Percentiles rank a stretch among this genome's conserved stretches.
These are phyloP conservation scores for Sporisorium reilianum DNA, from an alignment of 1,284 basidiomycete species.

Conservation along the genomic window DNA sequence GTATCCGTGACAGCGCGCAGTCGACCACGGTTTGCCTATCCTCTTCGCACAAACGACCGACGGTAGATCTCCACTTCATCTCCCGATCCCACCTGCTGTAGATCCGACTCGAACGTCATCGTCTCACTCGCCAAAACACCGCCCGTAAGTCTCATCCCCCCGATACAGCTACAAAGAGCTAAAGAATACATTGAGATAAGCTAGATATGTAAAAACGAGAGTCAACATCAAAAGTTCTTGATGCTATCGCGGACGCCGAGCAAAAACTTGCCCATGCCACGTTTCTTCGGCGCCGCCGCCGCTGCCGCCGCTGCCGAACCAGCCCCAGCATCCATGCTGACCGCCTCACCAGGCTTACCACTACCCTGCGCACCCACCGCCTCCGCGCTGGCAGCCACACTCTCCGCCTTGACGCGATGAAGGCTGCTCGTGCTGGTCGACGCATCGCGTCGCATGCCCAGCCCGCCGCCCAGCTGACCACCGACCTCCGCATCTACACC, in stretches of 20 bases:
- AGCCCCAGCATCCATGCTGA: not conserved
- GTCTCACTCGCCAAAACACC: no score
- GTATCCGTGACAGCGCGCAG: no score
- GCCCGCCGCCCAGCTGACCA: not conserved
- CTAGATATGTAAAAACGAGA: not conserved
- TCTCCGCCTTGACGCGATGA: constrained; percentile 8
- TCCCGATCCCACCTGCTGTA: no score
- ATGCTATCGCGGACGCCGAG: constrained; percentile 47
- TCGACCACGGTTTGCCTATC: no score
- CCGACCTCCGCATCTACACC: not conserved
- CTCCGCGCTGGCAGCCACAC: not conserved
- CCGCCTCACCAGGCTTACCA: constrained; percentile 9
- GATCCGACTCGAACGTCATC: no score
- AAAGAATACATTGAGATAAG: constrained; percentile 9
- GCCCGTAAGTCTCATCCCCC: no score
- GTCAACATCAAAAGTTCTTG: constrained; percentile 35
- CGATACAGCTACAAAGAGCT: no score
- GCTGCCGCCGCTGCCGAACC: constrained; percentile 6
- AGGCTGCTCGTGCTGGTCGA: constrained; percentile 43
- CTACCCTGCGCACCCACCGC: constrained; percentile 11
- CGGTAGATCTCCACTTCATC: no score
- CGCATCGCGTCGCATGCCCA: constrained; percentile 34
- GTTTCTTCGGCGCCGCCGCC: constrained; percentile 26
- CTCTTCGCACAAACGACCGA: no score
- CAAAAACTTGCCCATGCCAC: constrained; percentile 49